phyloP scores from a whole-genome alignment of 768 basidiomycete species.

The Daedalea quercina region DNA sequence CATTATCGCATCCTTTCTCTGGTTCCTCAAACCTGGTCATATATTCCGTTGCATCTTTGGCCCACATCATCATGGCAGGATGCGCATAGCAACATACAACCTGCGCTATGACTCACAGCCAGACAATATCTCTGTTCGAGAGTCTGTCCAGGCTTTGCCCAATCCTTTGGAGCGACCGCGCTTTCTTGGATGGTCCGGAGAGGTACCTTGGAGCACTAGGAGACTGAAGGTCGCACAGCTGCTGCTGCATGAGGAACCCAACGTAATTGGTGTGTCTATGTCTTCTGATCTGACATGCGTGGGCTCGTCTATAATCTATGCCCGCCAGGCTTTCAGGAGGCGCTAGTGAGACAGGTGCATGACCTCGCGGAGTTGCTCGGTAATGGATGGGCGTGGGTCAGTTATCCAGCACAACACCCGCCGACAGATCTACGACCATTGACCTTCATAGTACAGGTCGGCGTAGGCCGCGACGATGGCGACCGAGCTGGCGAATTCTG shows the following conservation, averaged over 20 bases:
- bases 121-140: constrained; percentile 41
- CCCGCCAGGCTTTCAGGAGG: constrained; percentile 45
- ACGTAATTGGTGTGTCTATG: constrained; percentile 30
- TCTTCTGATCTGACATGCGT: not conserved
- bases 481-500: constrained; percentile 48
- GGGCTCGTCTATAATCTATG: not conserved
- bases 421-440: not conserved
- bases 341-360: constrained; percentile 46
- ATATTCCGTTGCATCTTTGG: not conserved
- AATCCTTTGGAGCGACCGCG: constrained; percentile 33
- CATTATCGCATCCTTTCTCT: not conserved
- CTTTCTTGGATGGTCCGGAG: constrained; percentile 27
- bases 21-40: not conserved
- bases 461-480: constrained; percentile 60
- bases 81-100: constrained; percentile 42
- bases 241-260: constrained; percentile 33
- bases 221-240: constrained; percentile 41
- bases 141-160: constrained; percentile 35
- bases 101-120: constrained; percentile 47
- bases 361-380: constrained; percentile 53
- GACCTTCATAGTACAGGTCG: constrained; percentile 30
- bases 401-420: constrained; percentile 10
- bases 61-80: not conserved
- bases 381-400: constrained; percentile 44
- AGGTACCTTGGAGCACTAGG: constrained; percentile 50